Base-by-base conservation (phyloP, 1,139 yeast species). In the Diutina siamensis region DNA sequence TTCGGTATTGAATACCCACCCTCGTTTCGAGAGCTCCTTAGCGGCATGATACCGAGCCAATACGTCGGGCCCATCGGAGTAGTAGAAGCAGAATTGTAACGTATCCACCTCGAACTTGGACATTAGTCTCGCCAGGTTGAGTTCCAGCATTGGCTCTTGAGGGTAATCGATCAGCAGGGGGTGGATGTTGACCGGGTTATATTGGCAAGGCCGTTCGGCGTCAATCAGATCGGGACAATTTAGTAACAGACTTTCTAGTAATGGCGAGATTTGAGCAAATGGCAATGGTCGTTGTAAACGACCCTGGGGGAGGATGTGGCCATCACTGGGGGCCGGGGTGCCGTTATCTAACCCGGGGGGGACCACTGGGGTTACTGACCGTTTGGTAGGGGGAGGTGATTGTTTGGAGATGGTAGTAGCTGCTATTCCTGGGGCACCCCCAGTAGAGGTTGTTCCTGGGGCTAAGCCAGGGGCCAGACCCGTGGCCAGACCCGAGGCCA, bases 191-290 rank as follows among this genome's bases (percentile, higher is more conserved):
- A 67, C 64, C n/a, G 96, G 95, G 51, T 73, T 77, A 60, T 89
- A 89, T 51, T 77, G 78, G 51, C 81, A 73, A 27, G 97, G 97
- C 52, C 77, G 79, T 56, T 92, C 97, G 1, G 95, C 83, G 59
- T 89, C 94, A 50, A 80, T 74, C 1, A 97, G 86, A 62, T 92
- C 97, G 0, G 99, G 98, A 60, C 97, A 87, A 57, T 85, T 83
- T 55, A 86, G 68, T 50, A 86, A 71, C 2, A 97, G 88, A 2
- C 75, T 73, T 59, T 88, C 95, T 53, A 89, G 67, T 53, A 77
- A 63, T 47, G 68, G 70, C 48, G 78, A 68, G 40, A 84, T 80
- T 7, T 75, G 65, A 18, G 72, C 71, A 48, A 78, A 71, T 8
- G 83, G 74, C 32, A 78, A 70, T 35, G 88, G 86, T 50, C 66